These are phyloP conservation scores for Blastocystis sp. DNA, from an alignment of 352 stramenopile species.

Conservation along the genomic window DNA sequence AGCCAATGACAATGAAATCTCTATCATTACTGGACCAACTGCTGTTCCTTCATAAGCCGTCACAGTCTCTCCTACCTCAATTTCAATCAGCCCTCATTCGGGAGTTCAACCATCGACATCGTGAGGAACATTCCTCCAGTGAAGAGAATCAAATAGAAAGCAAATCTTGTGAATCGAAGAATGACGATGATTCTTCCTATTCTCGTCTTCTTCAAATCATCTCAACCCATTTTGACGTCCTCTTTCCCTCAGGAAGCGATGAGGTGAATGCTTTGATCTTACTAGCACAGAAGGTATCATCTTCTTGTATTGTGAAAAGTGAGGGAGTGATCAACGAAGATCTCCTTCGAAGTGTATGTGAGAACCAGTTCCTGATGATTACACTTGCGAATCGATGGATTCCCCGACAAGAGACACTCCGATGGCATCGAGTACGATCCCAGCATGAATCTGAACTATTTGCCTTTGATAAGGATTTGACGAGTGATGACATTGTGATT, in stretches of 20 bases:
- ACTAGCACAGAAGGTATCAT: not conserved
- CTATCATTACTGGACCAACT: slow-evolving; percentile 3
- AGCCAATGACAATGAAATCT: not conserved
- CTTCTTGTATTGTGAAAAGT: not conserved
- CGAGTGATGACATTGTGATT: not conserved
- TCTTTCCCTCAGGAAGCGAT: slow-evolving; percentile 5
- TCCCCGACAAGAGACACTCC: not conserved
- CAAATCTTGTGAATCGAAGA: not conserved
- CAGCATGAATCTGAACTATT: not conserved
- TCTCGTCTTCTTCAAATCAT: slow-evolving; percentile 47
- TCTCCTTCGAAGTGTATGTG: slow-evolving; percentile 5
- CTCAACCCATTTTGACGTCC: slow-evolving; percentile 14
- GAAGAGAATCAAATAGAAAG: slow-evolving; percentile 45
- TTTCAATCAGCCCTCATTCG: not conserved
- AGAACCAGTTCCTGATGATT: slow-evolving; percentile 46
- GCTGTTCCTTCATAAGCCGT: not conserved
- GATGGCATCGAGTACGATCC: not conserved
- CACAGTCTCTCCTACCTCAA: not conserved
- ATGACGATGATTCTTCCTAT: slow-evolving; percentile 3
- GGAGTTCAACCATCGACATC: not conserved
- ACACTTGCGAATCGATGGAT: not conserved
- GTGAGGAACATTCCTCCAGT: not conserved
- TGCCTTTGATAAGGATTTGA: not conserved
- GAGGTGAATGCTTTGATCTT: not conserved
- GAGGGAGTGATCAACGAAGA: not conserved